Evolutionary conservation across 441 rosid genomes (phyloP).

Genomic region (Aquilaria agallochum): DNA sequence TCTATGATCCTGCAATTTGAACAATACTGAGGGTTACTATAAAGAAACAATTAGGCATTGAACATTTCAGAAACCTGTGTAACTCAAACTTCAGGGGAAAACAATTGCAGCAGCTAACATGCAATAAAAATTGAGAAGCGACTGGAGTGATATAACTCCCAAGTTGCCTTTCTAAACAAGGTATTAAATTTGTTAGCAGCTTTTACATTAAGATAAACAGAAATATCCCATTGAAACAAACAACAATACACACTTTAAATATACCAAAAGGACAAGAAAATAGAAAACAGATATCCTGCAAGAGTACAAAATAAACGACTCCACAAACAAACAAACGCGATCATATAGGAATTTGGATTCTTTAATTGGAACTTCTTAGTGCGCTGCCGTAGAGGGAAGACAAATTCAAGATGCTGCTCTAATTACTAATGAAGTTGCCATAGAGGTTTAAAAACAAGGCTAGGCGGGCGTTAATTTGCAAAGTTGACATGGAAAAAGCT

Average conservation of each 20-base stretch:
- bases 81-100: neutral
- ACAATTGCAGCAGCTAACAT: neutral
- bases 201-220: conserved; percentile 11
- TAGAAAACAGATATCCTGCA: conserved; percentile 3
- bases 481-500: too few relatives aligned
- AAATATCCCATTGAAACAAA: conserved; percentile 3
- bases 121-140: neutral
- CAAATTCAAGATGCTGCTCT: too few relatives aligned
- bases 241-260: neutral
- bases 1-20: conserved; percentile 71
- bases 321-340: too few relatives aligned
- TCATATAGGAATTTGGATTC: too few relatives aligned
- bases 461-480: too few relatives aligned
- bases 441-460: too few relatives aligned
- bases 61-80: neutral
- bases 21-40: conserved; percentile 12
- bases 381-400: too few relatives aligned
- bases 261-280: neutral
- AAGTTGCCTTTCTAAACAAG: neutral
- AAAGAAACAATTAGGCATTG: neutral
- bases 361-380: too few relatives aligned
- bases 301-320: neutral
- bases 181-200: conserved; percentile 1
- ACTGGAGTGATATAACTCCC: neutral
- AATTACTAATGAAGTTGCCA: too few relatives aligned